phyloP scores from a whole-genome alignment of 208 protist genomes.

The Trichomonas tenax region DNA sequence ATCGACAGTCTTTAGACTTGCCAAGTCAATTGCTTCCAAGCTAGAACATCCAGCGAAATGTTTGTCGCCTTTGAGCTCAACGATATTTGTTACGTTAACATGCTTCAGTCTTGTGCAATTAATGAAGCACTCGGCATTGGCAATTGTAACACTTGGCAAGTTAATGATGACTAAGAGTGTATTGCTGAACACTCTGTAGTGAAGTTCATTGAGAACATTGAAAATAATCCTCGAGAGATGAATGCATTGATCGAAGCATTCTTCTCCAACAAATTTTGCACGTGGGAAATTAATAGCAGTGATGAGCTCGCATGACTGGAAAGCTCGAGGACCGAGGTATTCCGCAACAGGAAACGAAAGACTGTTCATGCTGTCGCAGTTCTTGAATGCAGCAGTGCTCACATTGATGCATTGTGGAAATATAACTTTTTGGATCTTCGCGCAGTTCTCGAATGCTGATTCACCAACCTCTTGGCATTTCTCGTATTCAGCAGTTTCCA shows the following conservation, averaged over 20 bases:
- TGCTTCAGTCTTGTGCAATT: neutral
- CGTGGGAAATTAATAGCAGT: neutral
- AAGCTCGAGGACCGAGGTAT: neutral
- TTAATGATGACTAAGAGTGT: neutral
- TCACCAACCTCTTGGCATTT: neutral
- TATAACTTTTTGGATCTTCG: neutral
- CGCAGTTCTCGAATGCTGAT: neutral
- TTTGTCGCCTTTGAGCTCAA: neutral
- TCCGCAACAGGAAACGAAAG: neutral
- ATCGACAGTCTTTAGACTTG: neutral
- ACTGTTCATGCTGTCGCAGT: neutral
- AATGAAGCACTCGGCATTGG: neutral
- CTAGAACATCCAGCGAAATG: neutral
- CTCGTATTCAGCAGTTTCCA: neutral
- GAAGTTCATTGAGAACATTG: neutral
- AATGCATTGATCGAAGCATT: neutral
- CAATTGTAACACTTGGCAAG: neutral
- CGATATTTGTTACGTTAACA: neutral
- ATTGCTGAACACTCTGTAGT: neutral
- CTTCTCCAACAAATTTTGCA: neutral
- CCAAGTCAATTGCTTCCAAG: neutral
- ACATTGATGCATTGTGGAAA: neutral
- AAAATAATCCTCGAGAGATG: neutral
- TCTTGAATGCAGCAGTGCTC: neutral
- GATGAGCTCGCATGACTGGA: neutral